These are phyloP conservation scores for Gastrodia elata DNA, from an alignment of 106 monocot species.

Conservation along the genomic window DNA sequence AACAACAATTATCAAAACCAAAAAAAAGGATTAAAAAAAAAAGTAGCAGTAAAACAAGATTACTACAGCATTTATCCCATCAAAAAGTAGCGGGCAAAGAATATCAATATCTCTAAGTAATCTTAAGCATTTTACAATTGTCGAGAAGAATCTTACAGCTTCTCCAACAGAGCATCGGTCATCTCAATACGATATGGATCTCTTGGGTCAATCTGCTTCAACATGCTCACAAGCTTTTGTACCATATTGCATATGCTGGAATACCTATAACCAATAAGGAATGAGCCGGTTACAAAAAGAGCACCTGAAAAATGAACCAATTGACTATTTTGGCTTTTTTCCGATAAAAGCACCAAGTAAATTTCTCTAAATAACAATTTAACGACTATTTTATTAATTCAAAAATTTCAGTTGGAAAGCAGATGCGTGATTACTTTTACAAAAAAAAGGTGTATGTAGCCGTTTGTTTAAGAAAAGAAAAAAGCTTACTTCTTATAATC, in stretches of 20 bases:
- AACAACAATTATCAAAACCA: not conserved
- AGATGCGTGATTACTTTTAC: too few species aligned
- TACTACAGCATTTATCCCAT: not conserved
- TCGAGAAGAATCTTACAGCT: constrained; percentile 44
- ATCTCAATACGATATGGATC: constrained; percentile 80
- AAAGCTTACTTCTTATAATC: constrained; percentile 83
- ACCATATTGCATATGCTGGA: constrained; percentile 66
- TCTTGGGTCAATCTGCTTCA: constrained; percentile 84
- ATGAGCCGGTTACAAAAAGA: not conserved
- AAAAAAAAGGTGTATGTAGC: too few species aligned
- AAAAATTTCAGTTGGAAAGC: not conserved
- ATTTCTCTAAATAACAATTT: not conserved
- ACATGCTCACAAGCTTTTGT: constrained; percentile 63
- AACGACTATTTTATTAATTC: not conserved
- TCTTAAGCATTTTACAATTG: not conserved
- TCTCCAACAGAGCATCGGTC: constrained; percentile 69
- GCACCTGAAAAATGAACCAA: not conserved
- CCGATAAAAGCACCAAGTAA: not conserved
- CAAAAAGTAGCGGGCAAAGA: not conserved
- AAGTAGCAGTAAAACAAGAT: not conserved
- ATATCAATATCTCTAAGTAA: not conserved
- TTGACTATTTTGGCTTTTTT: not conserved
- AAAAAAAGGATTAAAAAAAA: not conserved
- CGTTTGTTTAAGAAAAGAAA: too few species aligned
- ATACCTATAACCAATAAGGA: constrained; percentile 38